Evolutionary conservation across 441 rosid genomes (phyloP).

Genomic region (Euphorbia corollata): DNA sequence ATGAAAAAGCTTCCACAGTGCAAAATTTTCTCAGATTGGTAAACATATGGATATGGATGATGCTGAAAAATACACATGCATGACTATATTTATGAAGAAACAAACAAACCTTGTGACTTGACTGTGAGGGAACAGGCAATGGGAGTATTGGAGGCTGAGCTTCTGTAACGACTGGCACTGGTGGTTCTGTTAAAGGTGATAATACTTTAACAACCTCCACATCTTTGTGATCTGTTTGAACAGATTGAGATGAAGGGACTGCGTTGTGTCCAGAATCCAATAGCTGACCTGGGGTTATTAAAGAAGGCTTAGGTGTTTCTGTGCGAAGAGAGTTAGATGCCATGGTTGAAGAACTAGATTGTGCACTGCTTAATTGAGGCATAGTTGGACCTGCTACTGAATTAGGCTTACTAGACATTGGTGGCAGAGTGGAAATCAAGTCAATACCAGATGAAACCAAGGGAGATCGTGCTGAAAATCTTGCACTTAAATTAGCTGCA

Average conservation of each 20-base stretch:
- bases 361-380: slow-evolving; percentile 36
- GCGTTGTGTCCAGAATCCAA: slow-evolving; percentile 48
- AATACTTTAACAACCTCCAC: slow-evolving; percentile 62
- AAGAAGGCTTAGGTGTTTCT: slow-evolving; percentile 45
- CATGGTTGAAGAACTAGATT: slow-evolving; percentile 37
- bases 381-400: slow-evolving; percentile 35
- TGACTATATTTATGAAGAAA: not conserved
- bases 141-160: slow-evolving; percentile 84
- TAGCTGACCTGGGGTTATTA: slow-evolving; percentile 73
- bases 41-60: not conserved
- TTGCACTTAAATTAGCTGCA: slow-evolving; percentile 33
- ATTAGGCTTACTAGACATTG: slow-evolving; percentile 38
- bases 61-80: too few species aligned
- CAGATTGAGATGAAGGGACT: slow-evolving; percentile 41
- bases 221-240: slow-evolving; percentile 50
- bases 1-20: not conserved
- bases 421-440: slow-evolving; percentile 33
- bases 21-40: not conserved
- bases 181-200: slow-evolving; percentile 42
- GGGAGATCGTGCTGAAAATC: slow-evolving; percentile 41
- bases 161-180: slow-evolving; percentile 37
- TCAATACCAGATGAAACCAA: slow-evolving; percentile 42
- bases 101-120: slow-evolving; percentile 42
- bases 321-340: slow-evolving; percentile 32
- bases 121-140: slow-evolving; percentile 52